These are phyloP conservation scores for Oenanthe sinensis DNA, from an alignment of 129 eudicot species.

Conservation along the genomic window DNA sequence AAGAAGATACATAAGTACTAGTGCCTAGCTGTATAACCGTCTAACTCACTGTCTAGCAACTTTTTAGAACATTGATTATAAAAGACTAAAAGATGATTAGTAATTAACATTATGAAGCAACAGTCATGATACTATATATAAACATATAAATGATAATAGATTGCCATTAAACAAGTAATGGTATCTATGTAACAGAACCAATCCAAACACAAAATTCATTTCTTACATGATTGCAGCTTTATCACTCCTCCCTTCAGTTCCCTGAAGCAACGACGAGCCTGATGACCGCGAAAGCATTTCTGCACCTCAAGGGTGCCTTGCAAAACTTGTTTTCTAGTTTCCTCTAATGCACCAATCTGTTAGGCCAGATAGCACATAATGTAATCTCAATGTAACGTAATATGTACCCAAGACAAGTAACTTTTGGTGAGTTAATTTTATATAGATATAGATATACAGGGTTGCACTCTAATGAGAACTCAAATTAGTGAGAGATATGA, in stretches of 20 bases:
- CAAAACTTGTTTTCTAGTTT: constrained; percentile 51
- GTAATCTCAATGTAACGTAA: not conserved
- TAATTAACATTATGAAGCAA: not conserved
- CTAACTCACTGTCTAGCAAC: not conserved
- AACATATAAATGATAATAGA: not conserved
- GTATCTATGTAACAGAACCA: not conserved
- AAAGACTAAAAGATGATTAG: not conserved
- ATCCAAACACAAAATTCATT: not conserved
- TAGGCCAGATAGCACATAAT: constrained; percentile 7
- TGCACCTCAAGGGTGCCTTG: constrained; percentile 68
- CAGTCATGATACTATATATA: not conserved
- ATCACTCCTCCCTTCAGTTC: constrained; percentile 49
- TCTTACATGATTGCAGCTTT: constrained; percentile 83
- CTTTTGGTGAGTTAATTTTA: not conserved
- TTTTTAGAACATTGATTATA: not conserved
- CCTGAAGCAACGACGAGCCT: constrained; percentile 45
- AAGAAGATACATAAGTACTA: not conserved
- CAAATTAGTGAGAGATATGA: too few species aligned
- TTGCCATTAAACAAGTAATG: not conserved
- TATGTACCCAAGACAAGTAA: not conserved
- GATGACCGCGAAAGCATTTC: constrained; percentile 45
- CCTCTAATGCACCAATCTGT: constrained; percentile 64
- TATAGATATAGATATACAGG: too few species aligned
- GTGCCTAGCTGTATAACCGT: not conserved
- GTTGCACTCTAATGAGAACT: too few species aligned